Conservation (phyloP, 2,329 filamentous ascomycete genomes). For the Diaporthe citriasiana region DNA sequence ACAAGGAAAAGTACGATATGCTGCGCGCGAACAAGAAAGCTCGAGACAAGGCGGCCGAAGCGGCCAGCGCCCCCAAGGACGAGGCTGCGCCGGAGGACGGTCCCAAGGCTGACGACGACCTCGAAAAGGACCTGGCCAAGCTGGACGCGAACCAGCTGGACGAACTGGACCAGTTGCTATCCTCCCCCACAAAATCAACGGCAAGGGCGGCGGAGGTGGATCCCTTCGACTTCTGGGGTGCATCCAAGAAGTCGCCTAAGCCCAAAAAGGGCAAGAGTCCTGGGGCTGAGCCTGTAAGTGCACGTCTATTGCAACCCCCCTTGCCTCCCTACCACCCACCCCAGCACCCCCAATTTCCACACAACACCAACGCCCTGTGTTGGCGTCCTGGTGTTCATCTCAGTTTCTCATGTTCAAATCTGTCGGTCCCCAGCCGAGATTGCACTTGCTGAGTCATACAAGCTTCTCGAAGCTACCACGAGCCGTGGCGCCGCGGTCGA, state of each 20-base stretch:
- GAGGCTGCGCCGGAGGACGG: slow-evolving; percentile 54
- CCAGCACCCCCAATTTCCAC: slow-evolving; percentile 41
- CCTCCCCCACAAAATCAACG: slow-evolving; percentile 31
- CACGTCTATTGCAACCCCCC: slow-evolving; percentile 35
- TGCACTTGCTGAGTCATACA: slow-evolving; percentile 65
- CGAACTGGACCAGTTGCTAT: slow-evolving; percentile 49
- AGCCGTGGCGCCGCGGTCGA: slow-evolving; percentile 47
- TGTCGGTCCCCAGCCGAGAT: slow-evolving; percentile 56
- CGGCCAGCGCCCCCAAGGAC: slow-evolving; percentile 60
- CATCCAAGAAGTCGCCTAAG: slow-evolving; percentile 59
- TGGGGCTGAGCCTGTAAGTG: slow-evolving; percentile 51
- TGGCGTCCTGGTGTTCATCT: slow-evolving; percentile 36
- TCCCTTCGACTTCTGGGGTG: slow-evolving; percentile 72
- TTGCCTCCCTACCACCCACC: slow-evolving; percentile 42
- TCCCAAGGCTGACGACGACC: slow-evolving; percentile 39
- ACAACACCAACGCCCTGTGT: slow-evolving; percentile 34
- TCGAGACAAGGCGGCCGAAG: slow-evolving; percentile 38
- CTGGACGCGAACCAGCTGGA: slow-evolving; percentile 45
- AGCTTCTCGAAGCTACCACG: slow-evolving; percentile 61
- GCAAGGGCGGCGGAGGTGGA: slow-evolving; percentile 51
- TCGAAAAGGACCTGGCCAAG: slow-evolving; percentile 46
- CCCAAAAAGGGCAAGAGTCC: slow-evolving; percentile 57
- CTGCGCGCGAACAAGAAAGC: slow-evolving; percentile 41
- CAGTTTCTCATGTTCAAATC: slow-evolving; percentile 39
- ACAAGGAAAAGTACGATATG: slow-evolving; percentile 41